phyloP scores from a whole-genome alignment of 352 stramenopile species.

The Phytopythium sindhum region DNA sequence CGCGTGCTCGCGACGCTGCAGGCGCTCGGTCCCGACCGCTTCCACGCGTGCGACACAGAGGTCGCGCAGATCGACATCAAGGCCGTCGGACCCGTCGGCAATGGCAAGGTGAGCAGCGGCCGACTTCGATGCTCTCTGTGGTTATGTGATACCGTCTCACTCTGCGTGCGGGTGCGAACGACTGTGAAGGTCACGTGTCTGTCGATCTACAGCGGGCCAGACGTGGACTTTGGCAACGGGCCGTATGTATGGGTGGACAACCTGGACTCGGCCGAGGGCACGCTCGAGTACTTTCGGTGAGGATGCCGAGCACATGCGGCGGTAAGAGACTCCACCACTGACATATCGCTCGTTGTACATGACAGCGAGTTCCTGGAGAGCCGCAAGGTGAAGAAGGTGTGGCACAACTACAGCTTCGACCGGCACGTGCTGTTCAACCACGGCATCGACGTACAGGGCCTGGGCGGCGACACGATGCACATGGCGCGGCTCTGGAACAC shows the following conservation, averaged over 20 bases:
- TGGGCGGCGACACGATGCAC: slow-evolving; percentile 99
- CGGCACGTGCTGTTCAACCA: slow-evolving; percentile 98
- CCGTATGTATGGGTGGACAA: slow-evolving; percentile 91
- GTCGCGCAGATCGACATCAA: slow-evolving; percentile 97
- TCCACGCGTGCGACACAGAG: slow-evolving; percentile 98
- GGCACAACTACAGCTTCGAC: slow-evolving; percentile 99
- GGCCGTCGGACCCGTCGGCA: slow-evolving; percentile 92
- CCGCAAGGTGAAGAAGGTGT: slow-evolving; percentile 91
- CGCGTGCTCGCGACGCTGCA: slow-evolving; percentile 61
- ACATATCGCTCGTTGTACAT: slow-evolving; percentile 14
- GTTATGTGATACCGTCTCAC: too few relatives aligned
- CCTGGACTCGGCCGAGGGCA: slow-evolving; percentile 89
- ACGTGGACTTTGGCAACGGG: slow-evolving; percentile 96
- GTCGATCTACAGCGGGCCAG: slow-evolving; percentile 94
- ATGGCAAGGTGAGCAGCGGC: slow-evolving; percentile 77
- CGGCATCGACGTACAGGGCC: slow-evolving; percentile 89
- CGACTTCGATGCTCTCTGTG: too few relatives aligned
- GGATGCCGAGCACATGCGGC: not conserved
- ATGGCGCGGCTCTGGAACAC: slow-evolving; percentile 95
- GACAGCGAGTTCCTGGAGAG: slow-evolving; percentile 95
- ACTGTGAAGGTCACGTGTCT: slow-evolving; percentile 91
- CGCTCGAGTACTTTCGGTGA: slow-evolving; percentile 63
- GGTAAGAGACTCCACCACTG: not conserved
- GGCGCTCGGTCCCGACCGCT: slow-evolving; percentile 59
- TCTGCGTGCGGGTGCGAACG: too few relatives aligned